Evolutionary conservation across 345 rosid genomes (phyloP).

Genomic region (Pugionium cornutum): DNA sequence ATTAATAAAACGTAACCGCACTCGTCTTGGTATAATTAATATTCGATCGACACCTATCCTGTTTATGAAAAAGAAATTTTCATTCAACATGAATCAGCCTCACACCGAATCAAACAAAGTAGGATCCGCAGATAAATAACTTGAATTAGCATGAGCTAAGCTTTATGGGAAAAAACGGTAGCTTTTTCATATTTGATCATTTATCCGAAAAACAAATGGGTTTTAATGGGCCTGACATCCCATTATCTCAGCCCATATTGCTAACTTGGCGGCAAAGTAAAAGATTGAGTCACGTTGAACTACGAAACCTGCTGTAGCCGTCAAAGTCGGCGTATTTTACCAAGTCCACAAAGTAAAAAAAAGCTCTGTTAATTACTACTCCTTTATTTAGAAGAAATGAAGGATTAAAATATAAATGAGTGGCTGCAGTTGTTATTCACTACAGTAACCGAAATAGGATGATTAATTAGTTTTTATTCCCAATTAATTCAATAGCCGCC

Average conservation of each 20-base stretch:
- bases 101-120: no score
- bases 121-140: no score
- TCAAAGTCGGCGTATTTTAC: constrained; percentile 35
- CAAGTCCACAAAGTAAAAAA: constrained; percentile 18
- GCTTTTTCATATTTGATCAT: no score
- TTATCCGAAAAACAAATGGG: neutral
- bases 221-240: neutral
- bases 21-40: no score
- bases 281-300: constrained; percentile 24
- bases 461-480: constrained; percentile 15
- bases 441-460: constrained; percentile 23
- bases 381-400: constrained; percentile 2
- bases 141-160: no score
- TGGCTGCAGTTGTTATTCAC: constrained; percentile 22
- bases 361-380: neutral
- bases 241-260: neutral
- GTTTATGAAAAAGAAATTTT: no score
- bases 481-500: constrained; percentile 16
- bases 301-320: constrained; percentile 24
- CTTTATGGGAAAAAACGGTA: neutral
- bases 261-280: constrained; percentile 37
- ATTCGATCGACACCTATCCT: no score
- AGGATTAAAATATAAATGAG: neutral
- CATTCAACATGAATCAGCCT: no score
- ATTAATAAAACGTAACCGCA: no score